These are phyloP conservation scores for Leucocoprinus leucothites DNA, from an alignment of 768 basidiomycete genomes.

Conservation along the genomic window DNA sequence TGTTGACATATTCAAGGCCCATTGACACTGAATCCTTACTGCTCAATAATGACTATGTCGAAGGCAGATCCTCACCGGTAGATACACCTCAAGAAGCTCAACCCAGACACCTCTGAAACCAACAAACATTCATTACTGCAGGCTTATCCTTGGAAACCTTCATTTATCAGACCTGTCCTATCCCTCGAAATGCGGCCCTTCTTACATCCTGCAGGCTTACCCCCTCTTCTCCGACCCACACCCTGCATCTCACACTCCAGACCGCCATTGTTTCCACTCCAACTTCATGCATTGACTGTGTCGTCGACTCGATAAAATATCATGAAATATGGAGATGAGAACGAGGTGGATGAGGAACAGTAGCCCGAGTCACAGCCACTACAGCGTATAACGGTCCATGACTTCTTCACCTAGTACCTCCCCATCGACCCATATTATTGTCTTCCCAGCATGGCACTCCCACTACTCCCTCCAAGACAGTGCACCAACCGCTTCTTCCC, in stretches of 20 bases:
- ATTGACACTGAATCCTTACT: conserved; percentile 82
- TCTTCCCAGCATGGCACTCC: conserved; percentile 74
- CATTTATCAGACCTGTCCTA: conserved; percentile 55
- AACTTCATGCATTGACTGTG: conserved; percentile 16
- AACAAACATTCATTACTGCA: conserved; percentile 69
- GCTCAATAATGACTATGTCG: conserved; percentile 56
- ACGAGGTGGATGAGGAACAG: conserved; percentile 14
- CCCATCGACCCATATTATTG: conserved; percentile 66
- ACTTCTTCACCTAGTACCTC: conserved; percentile 85
- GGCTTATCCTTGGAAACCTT: too few species aligned
- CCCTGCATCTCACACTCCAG: background rate
- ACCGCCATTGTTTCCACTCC: conserved; percentile 3
- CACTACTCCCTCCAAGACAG: conserved; percentile 83
- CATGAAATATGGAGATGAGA: conserved; percentile 13
- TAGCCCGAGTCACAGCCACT: conserved; percentile 25
- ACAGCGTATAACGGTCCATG: conserved; percentile 66
- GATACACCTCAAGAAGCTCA: too few species aligned
- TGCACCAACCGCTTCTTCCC: conserved; percentile 77
- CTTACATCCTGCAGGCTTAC: too few species aligned
- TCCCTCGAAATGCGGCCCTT: too few species aligned
- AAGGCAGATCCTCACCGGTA: too few species aligned
- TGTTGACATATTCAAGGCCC: conserved; percentile 61
- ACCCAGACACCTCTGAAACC: background rate
- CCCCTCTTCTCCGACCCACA: conserved; percentile 39
- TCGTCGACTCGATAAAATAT: background rate